Percentiles rank a stretch among this genome's conserved stretches.
Evolutionary conservation across 2,329 filamentous ascomycete genomes (phyloP).

Genomic region (Spiromastix sp.): DNA sequence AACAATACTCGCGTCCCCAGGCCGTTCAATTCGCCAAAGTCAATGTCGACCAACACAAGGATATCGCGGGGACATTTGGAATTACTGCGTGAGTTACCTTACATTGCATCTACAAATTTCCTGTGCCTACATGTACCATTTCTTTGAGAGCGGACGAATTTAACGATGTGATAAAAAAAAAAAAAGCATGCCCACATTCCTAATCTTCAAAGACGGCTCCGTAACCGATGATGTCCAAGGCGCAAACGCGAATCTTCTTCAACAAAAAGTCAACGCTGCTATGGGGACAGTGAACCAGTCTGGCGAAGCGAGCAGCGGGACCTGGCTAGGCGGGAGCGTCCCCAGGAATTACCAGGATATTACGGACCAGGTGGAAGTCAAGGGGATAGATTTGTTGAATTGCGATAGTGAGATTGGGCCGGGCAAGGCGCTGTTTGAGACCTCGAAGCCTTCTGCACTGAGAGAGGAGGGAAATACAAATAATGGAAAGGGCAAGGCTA

Average conservation of each 20-base stretch:
- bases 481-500: slow-evolving; percentile 42
- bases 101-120: not conserved
- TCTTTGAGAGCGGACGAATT: too few relatives aligned
- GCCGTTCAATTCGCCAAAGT: slow-evolving; percentile 78
- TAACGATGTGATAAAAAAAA: too few relatives aligned
- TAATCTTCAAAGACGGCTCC: slow-evolving; percentile 68
- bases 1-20: slow-evolving; percentile 58
- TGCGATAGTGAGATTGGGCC: slow-evolving; percentile 65
- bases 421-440: slow-evolving; percentile 65
- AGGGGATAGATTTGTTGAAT: slow-evolving; percentile 79
- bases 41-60: slow-evolving; percentile 66
- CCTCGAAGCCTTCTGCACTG: slow-evolving; percentile 54
- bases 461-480: slow-evolving; percentile 18
- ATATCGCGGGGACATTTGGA: slow-evolving; percentile 62
- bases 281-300: slow-evolving; percentile 48
- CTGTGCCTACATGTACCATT: not conserved
- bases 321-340: slow-evolving; percentile 64
- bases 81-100: slow-evolving; percentile 49
- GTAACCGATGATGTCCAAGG: slow-evolving; percentile 61
- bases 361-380: slow-evolving; percentile 68
- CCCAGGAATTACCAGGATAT: slow-evolving; percentile 78
- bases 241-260: slow-evolving; percentile 61
- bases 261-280: slow-evolving; percentile 60
- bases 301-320: slow-evolving; percentile 29
- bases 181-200: slow-evolving; percentile 82